A percentile compares a stretch with the other conserved stretches of the same genome.
These are phyloP conservation scores for Chrysanthemum seticuspe DNA, from an alignment of 129 eudicot species.

Conservation along the genomic window DNA sequence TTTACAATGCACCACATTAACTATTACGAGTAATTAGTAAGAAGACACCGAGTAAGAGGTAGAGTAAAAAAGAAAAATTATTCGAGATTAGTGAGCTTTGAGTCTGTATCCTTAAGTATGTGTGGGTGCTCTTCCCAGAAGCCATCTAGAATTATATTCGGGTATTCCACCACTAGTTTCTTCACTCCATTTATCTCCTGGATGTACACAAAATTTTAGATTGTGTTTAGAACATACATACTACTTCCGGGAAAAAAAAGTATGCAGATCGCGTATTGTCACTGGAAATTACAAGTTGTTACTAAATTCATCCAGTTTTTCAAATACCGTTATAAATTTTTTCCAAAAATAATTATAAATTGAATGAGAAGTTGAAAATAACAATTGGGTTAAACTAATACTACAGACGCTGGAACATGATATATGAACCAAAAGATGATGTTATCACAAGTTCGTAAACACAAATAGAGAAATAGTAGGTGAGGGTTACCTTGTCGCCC, in stretches of 20 bases:
- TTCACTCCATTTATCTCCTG: conserved; percentile 47
- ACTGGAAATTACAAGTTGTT: background rate
- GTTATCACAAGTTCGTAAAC: background rate
- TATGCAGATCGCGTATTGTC: background rate
- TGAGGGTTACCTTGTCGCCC: conserved; percentile 43
- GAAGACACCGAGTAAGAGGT: too few relatives aligned
- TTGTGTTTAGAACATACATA: background rate
- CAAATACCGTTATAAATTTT: background rate
- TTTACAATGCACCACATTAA: too few relatives aligned
- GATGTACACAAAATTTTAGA: conserved; percentile 1
- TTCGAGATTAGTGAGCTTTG: too few relatives aligned
- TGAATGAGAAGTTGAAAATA: background rate
- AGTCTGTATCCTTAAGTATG: conserved; percentile 39
- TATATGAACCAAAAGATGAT: too few relatives aligned
- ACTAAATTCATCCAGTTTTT: background rate
- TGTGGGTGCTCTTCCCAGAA: conserved; percentile 58
- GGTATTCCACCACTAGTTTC: conserved; percentile 52
- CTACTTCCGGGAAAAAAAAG: background rate
- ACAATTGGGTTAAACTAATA: too few relatives aligned
- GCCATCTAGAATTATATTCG: conserved; percentile 54
- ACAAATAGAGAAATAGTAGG: background rate
- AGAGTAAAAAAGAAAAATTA: too few relatives aligned
- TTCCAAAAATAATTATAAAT: background rate
- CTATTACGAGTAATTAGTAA: too few relatives aligned
- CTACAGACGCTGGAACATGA: background rate